Conservation (phyloP, 768 basidiomycete species). For the Pleurotus sapidus region DNA sequence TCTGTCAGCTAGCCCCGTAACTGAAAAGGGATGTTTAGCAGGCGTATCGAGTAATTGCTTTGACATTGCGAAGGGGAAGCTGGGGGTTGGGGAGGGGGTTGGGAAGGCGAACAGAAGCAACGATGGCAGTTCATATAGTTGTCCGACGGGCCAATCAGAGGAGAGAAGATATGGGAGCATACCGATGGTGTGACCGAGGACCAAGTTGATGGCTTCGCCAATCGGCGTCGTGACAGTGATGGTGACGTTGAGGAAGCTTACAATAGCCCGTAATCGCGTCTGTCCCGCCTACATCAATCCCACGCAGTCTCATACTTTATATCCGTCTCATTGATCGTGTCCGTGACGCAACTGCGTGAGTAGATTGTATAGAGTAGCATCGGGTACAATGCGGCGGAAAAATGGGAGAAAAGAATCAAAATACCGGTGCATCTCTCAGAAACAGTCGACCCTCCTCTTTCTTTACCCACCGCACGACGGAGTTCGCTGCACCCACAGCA, state of each 20-base stretch:
- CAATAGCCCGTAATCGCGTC: neutral
- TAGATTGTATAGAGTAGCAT: neutral
- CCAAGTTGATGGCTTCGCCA: neutral
- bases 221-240: neutral
- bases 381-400: neutral
- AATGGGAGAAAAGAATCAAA: conserved; percentile 34
- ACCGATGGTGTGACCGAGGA: neutral
- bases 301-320: neutral
- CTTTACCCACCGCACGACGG: conserved; percentile 88
- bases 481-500: conserved; percentile 84
- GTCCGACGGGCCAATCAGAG: neutral
- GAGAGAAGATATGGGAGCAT: neutral
- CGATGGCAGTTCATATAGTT: neutral
- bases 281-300: neutral
- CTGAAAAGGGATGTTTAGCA: conserved; percentile 42
- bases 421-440: conserved; percentile 86
- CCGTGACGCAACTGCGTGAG: neutral
- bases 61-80: conserved; percentile 24
- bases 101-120: too few species aligned
- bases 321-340: too few species aligned
- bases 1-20: conserved; percentile 36
- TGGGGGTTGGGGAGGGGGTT: neutral
- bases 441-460: conserved; percentile 83
- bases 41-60: conserved; percentile 35
- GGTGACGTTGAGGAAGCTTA: neutral